Conservation (phyloP, 306 rosid genomes). For the Vigna nakashimae region DNA sequence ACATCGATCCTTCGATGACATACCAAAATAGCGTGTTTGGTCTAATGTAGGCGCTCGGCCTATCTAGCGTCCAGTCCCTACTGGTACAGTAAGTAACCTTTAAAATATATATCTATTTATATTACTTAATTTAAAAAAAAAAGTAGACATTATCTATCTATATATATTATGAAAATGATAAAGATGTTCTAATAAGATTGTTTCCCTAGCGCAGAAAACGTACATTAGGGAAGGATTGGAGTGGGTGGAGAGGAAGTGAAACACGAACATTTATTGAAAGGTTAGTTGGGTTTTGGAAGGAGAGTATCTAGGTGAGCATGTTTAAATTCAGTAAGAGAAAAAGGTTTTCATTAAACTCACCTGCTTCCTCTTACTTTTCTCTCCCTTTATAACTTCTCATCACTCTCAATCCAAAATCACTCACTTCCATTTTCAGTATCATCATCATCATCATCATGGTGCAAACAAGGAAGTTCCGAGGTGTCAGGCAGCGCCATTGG, state of each 20-base stretch:
- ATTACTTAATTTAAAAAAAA: too few relatives aligned
- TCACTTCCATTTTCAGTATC: too few relatives aligned
- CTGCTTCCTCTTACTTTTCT: background rate
- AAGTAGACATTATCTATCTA: too few relatives aligned
- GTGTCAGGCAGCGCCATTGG: conserved; percentile 99
- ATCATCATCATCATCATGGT: conserved; percentile 56
- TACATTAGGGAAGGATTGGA: background rate
- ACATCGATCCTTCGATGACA: too few relatives aligned
- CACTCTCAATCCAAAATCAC: background rate
- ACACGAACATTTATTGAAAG: conserved; percentile 28
- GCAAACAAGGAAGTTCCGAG: conserved; percentile 91
- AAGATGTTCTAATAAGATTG: too few relatives aligned
- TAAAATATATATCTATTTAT: too few relatives aligned
- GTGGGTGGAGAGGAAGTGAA: conserved; percentile 4
- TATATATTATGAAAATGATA: too few relatives aligned
- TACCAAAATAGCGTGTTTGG: too few relatives aligned
- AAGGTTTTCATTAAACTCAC: background rate
- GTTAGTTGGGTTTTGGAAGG: background rate
- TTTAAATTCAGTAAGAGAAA: conserved; percentile 10
- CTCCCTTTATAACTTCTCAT: conserved; percentile 21
- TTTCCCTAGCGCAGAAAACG: too few relatives aligned
- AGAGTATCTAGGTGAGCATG: conserved; percentile 47
- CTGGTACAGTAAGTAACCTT: too few relatives aligned
- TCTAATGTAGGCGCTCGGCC: too few relatives aligned
- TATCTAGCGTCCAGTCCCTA: too few relatives aligned